These are phyloP conservation scores for Tulasnella sp. DNA, from an alignment of 768 basidiomycete genomes.

Conservation along the genomic window DNA sequence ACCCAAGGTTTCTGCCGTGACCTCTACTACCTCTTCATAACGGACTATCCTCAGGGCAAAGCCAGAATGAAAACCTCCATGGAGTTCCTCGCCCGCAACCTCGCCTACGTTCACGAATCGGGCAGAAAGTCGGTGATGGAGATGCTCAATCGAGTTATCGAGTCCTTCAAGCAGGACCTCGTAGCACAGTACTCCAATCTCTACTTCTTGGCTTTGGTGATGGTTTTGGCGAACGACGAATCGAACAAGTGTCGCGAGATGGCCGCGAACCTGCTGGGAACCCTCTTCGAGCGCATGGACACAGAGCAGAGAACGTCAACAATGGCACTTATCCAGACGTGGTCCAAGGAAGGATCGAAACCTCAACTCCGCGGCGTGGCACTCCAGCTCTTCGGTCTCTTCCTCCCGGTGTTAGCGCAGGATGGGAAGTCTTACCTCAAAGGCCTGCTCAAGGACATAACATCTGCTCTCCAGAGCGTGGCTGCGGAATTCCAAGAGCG, in stretches of 20 bases:
- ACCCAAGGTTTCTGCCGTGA: constrained; percentile 88
- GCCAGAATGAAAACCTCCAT: constrained; percentile 80
- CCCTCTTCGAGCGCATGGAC: constrained; percentile 57
- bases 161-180: constrained; percentile 69
- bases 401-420: constrained; percentile 53
- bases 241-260: constrained; percentile 81
- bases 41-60: constrained; percentile 95
- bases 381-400: constrained; percentile 69
- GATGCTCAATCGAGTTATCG: constrained; percentile 68
- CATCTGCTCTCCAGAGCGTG: constrained; percentile 36
- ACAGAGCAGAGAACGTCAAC: constrained; percentile 44
- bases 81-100: constrained; percentile 83
- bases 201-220: constrained; percentile 81
- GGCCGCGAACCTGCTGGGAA: constrained; percentile 74
- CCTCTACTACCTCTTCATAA: constrained; percentile 81
- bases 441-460: constrained; percentile 46
- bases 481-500: constrained; percentile 30
- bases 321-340: constrained; percentile 62
- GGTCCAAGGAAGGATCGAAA: constrained; percentile 57
- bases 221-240: constrained; percentile 90
- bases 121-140: constrained; percentile 93
- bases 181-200: constrained; percentile 75
- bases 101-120: constrained; percentile 81
- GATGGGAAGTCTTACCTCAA: constrained; percentile 34
- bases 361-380: constrained; percentile 58